Percentiles rank a stretch among this genome's conserved stretches.
phyloP scores from a whole-genome alignment of 805 yeast species.

The Wickerhamiella vanderwaltii region DNA sequence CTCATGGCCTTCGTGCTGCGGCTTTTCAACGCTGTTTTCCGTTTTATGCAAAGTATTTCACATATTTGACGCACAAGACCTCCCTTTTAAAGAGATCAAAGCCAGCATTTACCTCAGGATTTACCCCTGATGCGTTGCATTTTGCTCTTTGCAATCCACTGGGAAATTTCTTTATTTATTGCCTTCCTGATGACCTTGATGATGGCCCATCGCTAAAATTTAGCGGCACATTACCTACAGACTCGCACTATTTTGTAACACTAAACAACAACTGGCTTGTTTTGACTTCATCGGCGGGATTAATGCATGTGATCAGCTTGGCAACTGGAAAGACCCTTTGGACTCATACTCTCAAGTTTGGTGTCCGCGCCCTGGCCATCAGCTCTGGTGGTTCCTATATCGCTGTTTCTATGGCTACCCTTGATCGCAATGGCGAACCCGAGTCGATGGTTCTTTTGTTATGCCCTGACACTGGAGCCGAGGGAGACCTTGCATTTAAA shows the following conservation, averaged over 20 bases:
- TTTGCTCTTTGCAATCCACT: slow-evolving; percentile 55
- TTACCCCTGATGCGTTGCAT: slow-evolving; percentile 50
- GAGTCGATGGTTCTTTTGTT: slow-evolving; percentile 66
- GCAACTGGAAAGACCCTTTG: slow-evolving; percentile 52
- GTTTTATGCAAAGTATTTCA: slow-evolving; percentile 2
- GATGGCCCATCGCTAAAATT: slow-evolving; percentile 45
- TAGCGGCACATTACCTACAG: slow-evolving; percentile 45
- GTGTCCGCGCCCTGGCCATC: slow-evolving; percentile 66
- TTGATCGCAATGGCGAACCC: slow-evolving; percentile 51
- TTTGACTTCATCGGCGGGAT: slow-evolving; percentile 62
- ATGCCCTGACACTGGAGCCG: slow-evolving; percentile 20
- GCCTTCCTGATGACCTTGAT: slow-evolving; percentile 36
- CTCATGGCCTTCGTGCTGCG: slow-evolving; percentile 2
- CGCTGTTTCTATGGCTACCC: slow-evolving; percentile 75
- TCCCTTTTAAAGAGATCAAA: slow-evolving; percentile 3
- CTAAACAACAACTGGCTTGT: slow-evolving; percentile 49
- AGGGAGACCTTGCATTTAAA: slow-evolving; percentile 16
- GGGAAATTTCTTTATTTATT: slow-evolving; percentile 57
- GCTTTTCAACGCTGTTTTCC: slow-evolving; percentile 9
- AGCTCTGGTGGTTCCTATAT: slow-evolving; percentile 51
- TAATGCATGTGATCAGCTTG: slow-evolving; percentile 53
- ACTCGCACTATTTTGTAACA: slow-evolving; percentile 16
- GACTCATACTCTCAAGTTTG: slow-evolving; percentile 56
- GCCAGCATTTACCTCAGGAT: slow-evolving; percentile 38
- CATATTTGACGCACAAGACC: slow-evolving; percentile 1